These are phyloP conservation scores for Calycina marina DNA, from an alignment of 2,329 filamentous ascomycete species.

Conservation along the genomic window DNA sequence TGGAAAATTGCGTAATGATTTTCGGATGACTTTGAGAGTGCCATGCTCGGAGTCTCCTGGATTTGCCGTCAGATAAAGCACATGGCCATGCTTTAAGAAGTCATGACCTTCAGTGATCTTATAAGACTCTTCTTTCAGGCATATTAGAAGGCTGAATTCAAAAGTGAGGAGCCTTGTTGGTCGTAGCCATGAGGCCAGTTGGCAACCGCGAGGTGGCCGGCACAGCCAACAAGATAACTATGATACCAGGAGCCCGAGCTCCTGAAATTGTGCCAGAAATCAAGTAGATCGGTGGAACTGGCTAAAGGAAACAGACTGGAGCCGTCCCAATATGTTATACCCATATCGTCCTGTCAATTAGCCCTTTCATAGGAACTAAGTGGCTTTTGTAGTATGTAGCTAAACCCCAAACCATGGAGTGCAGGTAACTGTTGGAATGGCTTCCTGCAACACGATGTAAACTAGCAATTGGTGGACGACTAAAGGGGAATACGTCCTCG, in stretches of 20 bases:
- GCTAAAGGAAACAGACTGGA: not conserved
- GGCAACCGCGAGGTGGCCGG: not conserved
- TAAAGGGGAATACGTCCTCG: no score
- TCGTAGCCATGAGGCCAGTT: not conserved
- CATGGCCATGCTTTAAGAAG: not conserved
- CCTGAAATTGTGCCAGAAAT: no score
- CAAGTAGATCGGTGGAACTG: no score
- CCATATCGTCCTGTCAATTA: not conserved
- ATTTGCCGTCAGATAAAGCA: not conserved
- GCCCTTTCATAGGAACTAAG: not conserved
- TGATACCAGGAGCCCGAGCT: no score
- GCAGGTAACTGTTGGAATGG: no score
- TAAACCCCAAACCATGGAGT: no score
- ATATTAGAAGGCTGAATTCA: not conserved
- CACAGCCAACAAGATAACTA: not conserved
- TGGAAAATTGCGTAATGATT: no score
- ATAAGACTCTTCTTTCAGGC: not conserved
- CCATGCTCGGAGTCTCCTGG: not conserved
- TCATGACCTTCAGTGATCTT: not conserved
- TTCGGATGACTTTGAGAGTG: constrained; percentile 23
- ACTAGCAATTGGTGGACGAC: no score
- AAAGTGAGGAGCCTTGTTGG: not conserved
- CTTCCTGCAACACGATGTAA: no score
- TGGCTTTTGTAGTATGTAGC: not conserved
- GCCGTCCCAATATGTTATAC: not conserved